Conservation (phyloP, 257 asterid species). For the Plantago ovata region DNA sequence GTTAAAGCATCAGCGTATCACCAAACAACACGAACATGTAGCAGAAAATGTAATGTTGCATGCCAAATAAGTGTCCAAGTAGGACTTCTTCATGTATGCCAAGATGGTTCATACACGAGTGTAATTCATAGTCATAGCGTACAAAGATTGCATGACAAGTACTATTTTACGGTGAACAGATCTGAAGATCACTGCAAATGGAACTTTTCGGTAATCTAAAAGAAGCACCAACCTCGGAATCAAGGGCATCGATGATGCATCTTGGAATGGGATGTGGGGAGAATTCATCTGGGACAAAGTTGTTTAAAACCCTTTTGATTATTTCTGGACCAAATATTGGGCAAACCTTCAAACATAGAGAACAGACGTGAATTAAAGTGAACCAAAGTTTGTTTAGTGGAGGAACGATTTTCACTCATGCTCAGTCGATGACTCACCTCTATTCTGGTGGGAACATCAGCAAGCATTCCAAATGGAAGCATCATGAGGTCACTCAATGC, state of each 20-base stretch:
- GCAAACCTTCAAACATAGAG: slow-evolving; percentile 53
- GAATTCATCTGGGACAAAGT: slow-evolving; percentile 86
- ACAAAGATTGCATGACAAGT: too few species aligned
- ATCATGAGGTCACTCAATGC: slow-evolving; percentile 87
- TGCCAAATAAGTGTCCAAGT: too few species aligned
- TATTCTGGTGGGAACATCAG: slow-evolving; percentile 65
- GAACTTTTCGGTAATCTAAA: neutral
- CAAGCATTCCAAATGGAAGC: slow-evolving; percentile 86
- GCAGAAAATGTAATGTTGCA: neutral
- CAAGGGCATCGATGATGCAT: slow-evolving; percentile 52
- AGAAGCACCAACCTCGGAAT: slow-evolving; percentile 54
- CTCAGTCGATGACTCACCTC: slow-evolving; percentile 42
- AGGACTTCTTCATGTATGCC: too few species aligned
- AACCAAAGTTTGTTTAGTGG: neutral
- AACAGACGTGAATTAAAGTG: slow-evolving; percentile 12
- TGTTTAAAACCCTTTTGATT: slow-evolving; percentile 59
- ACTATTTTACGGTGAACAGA: too few species aligned
- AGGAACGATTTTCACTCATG: neutral
- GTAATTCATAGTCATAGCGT: too few species aligned
- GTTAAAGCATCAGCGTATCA: neutral
- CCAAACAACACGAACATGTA: neutral
- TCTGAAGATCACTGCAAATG: neutral
- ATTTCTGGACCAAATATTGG: slow-evolving; percentile 64
- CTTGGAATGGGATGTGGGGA: slow-evolving; percentile 80
- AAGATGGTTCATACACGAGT: too few species aligned